phyloP scores from a whole-genome alignment of 108 stramenopile species.

The Nitzschia sp. region DNA sequence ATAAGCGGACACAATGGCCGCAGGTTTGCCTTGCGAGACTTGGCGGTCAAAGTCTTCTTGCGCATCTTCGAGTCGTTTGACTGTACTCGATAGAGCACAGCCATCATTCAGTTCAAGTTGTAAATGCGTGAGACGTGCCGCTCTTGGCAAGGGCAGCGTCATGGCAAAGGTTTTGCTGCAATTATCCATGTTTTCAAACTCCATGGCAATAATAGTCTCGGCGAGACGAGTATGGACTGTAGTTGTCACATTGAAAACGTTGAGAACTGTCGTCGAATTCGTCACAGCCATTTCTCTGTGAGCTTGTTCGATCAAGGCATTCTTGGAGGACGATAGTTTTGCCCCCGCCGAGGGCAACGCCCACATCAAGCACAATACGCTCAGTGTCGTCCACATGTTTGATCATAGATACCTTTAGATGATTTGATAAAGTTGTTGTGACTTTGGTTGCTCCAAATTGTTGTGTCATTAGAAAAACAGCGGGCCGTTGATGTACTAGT shows the following conservation, averaged over 20 bases:
- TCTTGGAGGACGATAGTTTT: too few relatives aligned
- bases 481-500: too few relatives aligned
- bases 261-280: not conserved
- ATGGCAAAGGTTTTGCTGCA: not conserved
- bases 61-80: not conserved
- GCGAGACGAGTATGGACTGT: not conserved
- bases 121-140: not conserved
- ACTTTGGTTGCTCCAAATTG: too few relatives aligned
- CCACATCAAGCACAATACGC: too few relatives aligned
- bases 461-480: too few relatives aligned
- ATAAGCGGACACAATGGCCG: conserved; percentile 1
- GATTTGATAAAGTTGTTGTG: too few relatives aligned
- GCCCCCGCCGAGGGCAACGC: too few relatives aligned
- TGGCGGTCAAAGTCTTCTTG: not conserved
- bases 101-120: not conserved
- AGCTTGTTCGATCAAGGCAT: too few relatives aligned
- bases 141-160: not conserved
- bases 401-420: too few relatives aligned
- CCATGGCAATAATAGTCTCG: not conserved
- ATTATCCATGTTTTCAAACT: not conserved
- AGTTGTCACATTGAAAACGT: not conserved
- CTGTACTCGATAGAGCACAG: not conserved
- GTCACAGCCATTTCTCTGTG: too few relatives aligned
- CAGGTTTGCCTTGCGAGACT: not conserved
- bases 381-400: too few relatives aligned